Evolutionary conservation across 2,329 filamentous ascomycete species (phyloP).

Genomic region (Malbranchea cinnamomea): DNA sequence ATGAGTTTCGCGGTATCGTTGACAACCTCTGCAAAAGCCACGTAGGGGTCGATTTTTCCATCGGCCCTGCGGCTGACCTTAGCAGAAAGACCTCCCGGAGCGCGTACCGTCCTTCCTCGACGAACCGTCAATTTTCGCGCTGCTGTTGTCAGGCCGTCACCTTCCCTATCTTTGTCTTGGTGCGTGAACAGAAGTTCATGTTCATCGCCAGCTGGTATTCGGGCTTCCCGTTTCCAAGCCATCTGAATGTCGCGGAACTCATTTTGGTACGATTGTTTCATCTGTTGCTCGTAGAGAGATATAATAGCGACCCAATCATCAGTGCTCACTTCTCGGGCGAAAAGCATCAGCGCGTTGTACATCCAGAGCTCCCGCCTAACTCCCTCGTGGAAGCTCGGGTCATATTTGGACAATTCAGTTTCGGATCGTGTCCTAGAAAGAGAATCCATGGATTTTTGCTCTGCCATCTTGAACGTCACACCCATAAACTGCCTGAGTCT

Average conservation of each 20-base stretch:
- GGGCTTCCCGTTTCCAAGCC: conserved; percentile 65
- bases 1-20: conserved; percentile 72
- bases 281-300: conserved; percentile 64
- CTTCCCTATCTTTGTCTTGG: conserved; percentile 74
- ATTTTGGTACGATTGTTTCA: conserved; percentile 60
- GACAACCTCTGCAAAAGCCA: conserved; percentile 65
- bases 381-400: conserved; percentile 53
- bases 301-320: conserved; percentile 69
- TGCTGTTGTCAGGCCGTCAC: conserved; percentile 46
- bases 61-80: conserved; percentile 44
- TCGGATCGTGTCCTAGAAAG: conserved; percentile 30
- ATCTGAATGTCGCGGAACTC: conserved; percentile 66
- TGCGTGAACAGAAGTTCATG: conserved; percentile 76
- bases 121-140: conserved; percentile 89
- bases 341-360: conserved; percentile 76
- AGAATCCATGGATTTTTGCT: conserved; percentile 52
- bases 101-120: conserved; percentile 60
- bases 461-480: conserved; percentile 61
- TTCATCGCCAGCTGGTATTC: conserved; percentile 63
- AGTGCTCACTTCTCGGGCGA: conserved; percentile 69
- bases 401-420: conserved; percentile 43
- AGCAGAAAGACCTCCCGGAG: conserved; percentile 28
- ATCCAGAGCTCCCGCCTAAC: conserved; percentile 67
- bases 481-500: conserved; percentile 71
- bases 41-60: conserved; percentile 57